Evolutionary conservation across 768 basidiomycete genomes (phyloP), one percentile per base, ranked within the genome.

Genomic region (Tulasnella calospora): DNA sequence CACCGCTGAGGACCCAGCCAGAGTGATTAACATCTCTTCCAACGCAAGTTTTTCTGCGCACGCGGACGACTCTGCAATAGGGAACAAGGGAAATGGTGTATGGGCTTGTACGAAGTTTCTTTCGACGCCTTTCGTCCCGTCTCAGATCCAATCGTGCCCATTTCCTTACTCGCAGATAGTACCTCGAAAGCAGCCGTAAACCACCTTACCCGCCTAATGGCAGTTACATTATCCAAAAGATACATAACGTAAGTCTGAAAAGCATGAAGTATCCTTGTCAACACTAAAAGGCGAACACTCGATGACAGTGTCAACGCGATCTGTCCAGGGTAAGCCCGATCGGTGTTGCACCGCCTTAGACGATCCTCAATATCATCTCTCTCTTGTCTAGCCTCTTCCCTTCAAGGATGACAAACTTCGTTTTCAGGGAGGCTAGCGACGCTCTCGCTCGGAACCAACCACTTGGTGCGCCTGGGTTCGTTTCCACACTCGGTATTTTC

Each of bases 161-260:
- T 12, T 0, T 15, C 71, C 19, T 73, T 10, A 27, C 21, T 79
- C 7, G 30, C 80, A 95, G 93, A 95, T 82, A 89, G 90, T 81
- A 86, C 93, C 10, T 94, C 92, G 84, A 95, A 95, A 84, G 94
- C 94, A 23, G 93, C 93, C 38, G 89, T 92, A 23, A 94, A 94
- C 85, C 93, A 94, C 80, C 89, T 95, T 70, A 94, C 94, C 7
- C 89, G 89, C 21, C 85, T 88, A 70, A 86, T 95, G 27, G 92
- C 94, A 0, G 84, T 90, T 55, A 92, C 92, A 74, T 87, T 95
- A 19, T 89, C 85, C 9, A 85, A 85, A 8, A 84, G 84, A 17
- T 87, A 88, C 79, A 88, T 94, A 84, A 93, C 91, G 91, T 93
- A 84, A 21, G 91, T 87, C 19, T 33, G 23, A 40, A 30, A 41